Conservation (phyloP, 1,139 yeast genomes). For the Geotrichum europaeum region DNA sequence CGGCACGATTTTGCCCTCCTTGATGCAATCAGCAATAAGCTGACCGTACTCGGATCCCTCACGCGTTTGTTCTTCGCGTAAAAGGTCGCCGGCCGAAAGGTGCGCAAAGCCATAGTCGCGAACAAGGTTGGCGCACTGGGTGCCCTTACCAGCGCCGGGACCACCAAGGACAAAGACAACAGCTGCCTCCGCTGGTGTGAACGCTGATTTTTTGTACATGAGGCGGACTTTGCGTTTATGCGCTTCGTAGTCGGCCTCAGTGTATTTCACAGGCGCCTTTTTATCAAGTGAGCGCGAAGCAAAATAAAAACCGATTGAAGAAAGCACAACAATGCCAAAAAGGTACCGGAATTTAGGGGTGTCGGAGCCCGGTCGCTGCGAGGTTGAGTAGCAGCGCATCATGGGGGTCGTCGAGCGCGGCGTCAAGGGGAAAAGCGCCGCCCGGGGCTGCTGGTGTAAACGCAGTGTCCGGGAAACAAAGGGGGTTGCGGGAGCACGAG, state of each 20-base stretch:
- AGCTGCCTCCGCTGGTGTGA: conserved; percentile 56
- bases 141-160: conserved; percentile 95
- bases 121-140: conserved; percentile 86
- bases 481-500: background rate
- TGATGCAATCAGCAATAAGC: conserved; percentile 74
- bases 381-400: conserved; percentile 1
- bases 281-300: conserved; percentile 47
- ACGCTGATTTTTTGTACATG: conserved; percentile 38
- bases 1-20: conserved; percentile 88
- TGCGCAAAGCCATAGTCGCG: conserved; percentile 77
- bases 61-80: conserved; percentile 85
- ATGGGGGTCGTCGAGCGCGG: background rate
- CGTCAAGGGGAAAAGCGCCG: background rate
- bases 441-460: background rate
- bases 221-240: conserved; percentile 24
- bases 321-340: conserved; percentile 29
- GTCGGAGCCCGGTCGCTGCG: conserved; percentile 19
- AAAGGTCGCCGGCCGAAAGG: conserved; percentile 88
- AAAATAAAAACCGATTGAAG: conserved; percentile 46
- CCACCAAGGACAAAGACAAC: conserved; percentile 78
- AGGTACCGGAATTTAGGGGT: conserved; percentile 33
- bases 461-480: background rate
- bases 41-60: conserved; percentile 80
- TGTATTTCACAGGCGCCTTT: conserved; percentile 42
- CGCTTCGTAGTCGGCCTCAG: conserved; percentile 59